These are phyloP conservation scores for Dothideomycetidae sp. DNA, from an alignment of 2,329 filamentous ascomycete species.

Conservation along the genomic window DNA sequence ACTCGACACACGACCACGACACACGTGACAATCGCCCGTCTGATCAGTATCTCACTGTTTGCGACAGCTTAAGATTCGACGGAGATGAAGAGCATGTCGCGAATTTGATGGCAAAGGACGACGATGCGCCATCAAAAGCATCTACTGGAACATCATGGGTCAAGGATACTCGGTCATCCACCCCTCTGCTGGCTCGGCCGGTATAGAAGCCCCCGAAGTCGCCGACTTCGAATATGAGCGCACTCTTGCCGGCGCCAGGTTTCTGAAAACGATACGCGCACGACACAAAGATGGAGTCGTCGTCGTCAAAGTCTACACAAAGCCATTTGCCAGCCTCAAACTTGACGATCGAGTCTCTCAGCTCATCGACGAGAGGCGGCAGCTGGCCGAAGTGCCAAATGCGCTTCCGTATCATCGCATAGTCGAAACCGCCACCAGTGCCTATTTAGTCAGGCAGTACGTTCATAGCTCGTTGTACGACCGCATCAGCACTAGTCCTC, in stretches of 20 bases:
- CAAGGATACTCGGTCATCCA: conserved; percentile 92
- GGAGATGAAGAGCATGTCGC: background rate
- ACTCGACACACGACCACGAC: too few relatives aligned
- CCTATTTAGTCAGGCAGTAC: conserved; percentile 86
- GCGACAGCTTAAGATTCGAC: background rate
- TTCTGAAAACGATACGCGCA: conserved; percentile 92
- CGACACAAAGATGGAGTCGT: conserved; percentile 82
- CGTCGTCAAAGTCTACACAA: conserved; percentile 87
- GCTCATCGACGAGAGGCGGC: conserved; percentile 49
- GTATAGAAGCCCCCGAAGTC: conserved; percentile 87
- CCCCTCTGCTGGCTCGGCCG: conserved; percentile 78
- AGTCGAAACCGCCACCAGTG: conserved; percentile 80
- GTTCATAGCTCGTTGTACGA: conserved; percentile 96
- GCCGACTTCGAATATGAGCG: conserved; percentile 84
- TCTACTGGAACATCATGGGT: conserved; percentile 61
- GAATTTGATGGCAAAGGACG: background rate
- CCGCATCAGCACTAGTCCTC: conserved; percentile 87
- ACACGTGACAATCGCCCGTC: too few relatives aligned
- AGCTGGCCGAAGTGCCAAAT: conserved; percentile 74
- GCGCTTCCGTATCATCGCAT: conserved; percentile 80
- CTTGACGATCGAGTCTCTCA: conserved; percentile 9
- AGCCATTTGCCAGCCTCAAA: conserved; percentile 50
- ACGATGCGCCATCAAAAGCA: too few relatives aligned
- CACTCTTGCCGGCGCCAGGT: conserved; percentile 77
- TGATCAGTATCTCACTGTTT: background rate